Percentiles rank a stretch among this genome's conserved stretches.
Evolutionary conservation across 352 stramenopile genomes (phyloP).

Genomic region (Phytophthora citricola): DNA sequence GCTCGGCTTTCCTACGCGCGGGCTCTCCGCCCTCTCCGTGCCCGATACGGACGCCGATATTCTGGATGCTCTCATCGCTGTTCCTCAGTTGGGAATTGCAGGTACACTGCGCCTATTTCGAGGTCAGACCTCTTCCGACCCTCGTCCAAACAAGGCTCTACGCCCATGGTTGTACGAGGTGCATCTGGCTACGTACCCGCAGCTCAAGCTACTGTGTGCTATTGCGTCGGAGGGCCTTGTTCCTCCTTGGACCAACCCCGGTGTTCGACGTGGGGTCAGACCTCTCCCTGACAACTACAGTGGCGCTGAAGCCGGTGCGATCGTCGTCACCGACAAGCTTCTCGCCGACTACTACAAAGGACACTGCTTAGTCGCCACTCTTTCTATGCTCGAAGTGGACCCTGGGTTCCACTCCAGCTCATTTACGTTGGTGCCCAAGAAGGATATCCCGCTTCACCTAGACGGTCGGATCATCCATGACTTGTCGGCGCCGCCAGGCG

Average conservation of each 20-base stretch:
- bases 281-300: neutral
- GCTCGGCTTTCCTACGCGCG: neutral
- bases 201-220: neutral
- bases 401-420: slow-evolving; percentile 9
- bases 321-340: slow-evolving; percentile 8
- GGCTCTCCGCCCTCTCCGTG: neutral
- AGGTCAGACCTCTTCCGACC: slow-evolving; percentile 9
- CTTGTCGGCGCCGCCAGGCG: slow-evolving; percentile 1
- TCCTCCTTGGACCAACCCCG: neutral
- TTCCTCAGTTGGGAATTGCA: slow-evolving; percentile 1
- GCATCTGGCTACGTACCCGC: slow-evolving; percentile 7
- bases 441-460: neutral
- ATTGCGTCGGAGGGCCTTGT: slow-evolving; percentile 2
- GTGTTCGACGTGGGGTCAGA: neutral
- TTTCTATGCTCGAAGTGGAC: neutral
- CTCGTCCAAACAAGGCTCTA: slow-evolving; percentile 20
- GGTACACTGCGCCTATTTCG: slow-evolving; percentile 15
- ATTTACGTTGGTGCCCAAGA: slow-evolving; percentile 21
- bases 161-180: slow-evolving; percentile 13
- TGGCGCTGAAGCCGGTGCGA: neutral
- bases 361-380: neutral
- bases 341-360: slow-evolving; percentile 15
- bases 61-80: neutral
- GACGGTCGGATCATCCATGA: slow-evolving; percentile 25
- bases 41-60: neutral